Percentiles rank a stretch among this genome's conserved stretches.
Conservation (phyloP, 306 rosid genomes). For the Cicer judaicum region DNA sequence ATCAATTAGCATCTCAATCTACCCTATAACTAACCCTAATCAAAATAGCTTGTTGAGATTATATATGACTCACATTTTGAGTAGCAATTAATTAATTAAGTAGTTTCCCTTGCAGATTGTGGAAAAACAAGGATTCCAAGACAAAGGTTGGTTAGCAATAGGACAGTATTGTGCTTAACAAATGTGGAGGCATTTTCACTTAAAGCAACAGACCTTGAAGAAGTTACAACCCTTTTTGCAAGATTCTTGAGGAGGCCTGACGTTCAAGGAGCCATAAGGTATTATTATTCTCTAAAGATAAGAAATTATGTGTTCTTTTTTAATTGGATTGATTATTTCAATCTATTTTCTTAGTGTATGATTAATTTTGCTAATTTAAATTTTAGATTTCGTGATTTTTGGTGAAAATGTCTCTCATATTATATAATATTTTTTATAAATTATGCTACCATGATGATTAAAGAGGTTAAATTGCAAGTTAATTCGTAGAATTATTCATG, state of each 20-base stretch:
- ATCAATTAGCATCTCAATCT: neutral
- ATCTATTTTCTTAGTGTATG: too few species aligned
- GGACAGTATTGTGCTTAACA: conserved; percentile 72
- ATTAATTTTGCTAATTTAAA: too few species aligned
- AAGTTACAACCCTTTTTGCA: conserved; percentile 76
- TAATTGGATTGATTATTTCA: too few species aligned
- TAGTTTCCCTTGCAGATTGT: conserved; percentile 53
- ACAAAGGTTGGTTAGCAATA: conserved; percentile 67
- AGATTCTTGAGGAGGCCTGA: conserved; percentile 73
- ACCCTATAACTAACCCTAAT: neutral
- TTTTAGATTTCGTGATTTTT: too few species aligned
- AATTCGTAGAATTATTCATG: too few species aligned
- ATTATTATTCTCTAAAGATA: neutral
- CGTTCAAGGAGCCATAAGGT: conserved; percentile 88
- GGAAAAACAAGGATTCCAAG: conserved; percentile 63
- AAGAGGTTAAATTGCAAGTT: too few species aligned
- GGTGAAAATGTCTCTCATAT: too few species aligned
- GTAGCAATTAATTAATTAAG: neutral
- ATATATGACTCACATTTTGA: neutral
- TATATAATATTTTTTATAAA: too few species aligned
- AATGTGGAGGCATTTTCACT: conserved; percentile 90
- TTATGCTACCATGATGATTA: too few species aligned
- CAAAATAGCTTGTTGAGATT: neutral
- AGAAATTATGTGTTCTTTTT: too few species aligned
- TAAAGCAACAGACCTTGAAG: conserved; percentile 77